Conservation (phyloP, 1,139 yeast species). For the Groenewaldozyma auringiensis region DNA sequence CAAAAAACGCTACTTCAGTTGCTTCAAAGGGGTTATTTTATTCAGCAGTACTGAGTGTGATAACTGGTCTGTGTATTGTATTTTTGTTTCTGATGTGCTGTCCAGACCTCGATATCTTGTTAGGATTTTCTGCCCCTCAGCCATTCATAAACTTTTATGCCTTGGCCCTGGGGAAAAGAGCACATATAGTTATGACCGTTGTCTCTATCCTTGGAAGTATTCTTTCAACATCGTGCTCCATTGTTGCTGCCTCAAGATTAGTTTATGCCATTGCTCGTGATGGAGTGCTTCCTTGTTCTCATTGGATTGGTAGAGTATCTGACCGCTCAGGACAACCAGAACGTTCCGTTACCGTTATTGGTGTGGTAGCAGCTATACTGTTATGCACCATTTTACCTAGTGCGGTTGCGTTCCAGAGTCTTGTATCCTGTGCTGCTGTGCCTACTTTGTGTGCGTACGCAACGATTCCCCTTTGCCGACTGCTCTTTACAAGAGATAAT, state of each 20-base stretch:
- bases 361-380: constrained; percentile 20
- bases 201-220: constrained; percentile 17
- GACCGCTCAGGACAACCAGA: constrained; percentile 20
- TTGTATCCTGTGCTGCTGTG: constrained; percentile 24
- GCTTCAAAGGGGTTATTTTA: constrained; percentile 53
- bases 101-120: constrained; percentile 38
- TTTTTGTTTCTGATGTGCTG: constrained; percentile 44
- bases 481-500: constrained; percentile 18
- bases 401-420: constrained; percentile 23
- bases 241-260: constrained; percentile 25
- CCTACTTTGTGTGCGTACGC: constrained; percentile 25
- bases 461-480: constrained; percentile 23
- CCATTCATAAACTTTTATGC: constrained; percentile 24
- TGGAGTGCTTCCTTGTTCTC: constrained; percentile 24
- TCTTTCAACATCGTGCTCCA: constrained; percentile 20
- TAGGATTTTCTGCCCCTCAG: constrained; percentile 21
- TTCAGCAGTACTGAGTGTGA: constrained; percentile 48
- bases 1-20: constrained; percentile 47
- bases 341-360: constrained; percentile 22
- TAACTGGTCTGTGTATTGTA: constrained; percentile 43
- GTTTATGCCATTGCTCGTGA: constrained; percentile 26
- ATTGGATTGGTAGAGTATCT: constrained; percentile 23
- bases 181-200: constrained; percentile 22
- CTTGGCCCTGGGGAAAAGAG: constrained; percentile 23
- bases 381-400: constrained; percentile 23